Conservation (phyloP, 805 yeast species). For the Ogataea trehaloabstinens region DNA sequence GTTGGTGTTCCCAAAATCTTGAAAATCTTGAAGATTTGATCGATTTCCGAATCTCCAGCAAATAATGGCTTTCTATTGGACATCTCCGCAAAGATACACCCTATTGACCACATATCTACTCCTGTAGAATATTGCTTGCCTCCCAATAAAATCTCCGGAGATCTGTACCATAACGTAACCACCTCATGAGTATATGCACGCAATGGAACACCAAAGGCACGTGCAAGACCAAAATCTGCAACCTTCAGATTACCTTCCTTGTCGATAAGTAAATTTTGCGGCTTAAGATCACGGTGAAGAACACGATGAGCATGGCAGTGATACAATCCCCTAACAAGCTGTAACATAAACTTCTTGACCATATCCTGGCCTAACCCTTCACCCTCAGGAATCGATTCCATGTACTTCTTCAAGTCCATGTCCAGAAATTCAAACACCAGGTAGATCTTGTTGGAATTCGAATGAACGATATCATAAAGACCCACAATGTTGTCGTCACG, state of each 20-base stretch:
- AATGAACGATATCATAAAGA: slow-evolving; percentile 89
- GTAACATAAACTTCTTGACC: slow-evolving; percentile 92
- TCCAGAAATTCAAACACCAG: slow-evolving; percentile 92
- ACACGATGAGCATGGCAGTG: slow-evolving; percentile 95
- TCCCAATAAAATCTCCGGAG: slow-evolving; percentile 93
- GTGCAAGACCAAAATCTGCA: slow-evolving; percentile 92
- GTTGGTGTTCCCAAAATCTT: slow-evolving; percentile 91
- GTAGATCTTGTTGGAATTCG: slow-evolving; percentile 88
- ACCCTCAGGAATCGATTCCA: slow-evolving; percentile 92
- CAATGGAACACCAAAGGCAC: slow-evolving; percentile 97
- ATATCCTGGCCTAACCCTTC: slow-evolving; percentile 85
- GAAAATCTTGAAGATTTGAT: slow-evolving; percentile 92
- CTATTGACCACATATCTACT: slow-evolving; percentile 98
- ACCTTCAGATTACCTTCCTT: slow-evolving; percentile 91
- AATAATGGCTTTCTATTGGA: slow-evolving; percentile 91
- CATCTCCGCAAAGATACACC: slow-evolving; percentile 98
- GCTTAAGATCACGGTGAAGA: slow-evolving; percentile 92
- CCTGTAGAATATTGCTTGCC: slow-evolving; percentile 98
- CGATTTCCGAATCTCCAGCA: slow-evolving; percentile 98
- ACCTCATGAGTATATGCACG: slow-evolving; percentile 98
- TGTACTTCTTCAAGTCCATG: slow-evolving; percentile 90
- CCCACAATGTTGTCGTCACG: slow-evolving; percentile 91
- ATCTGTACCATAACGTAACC: slow-evolving; percentile 95
- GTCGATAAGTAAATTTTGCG: slow-evolving; percentile 91
- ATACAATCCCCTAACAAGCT: slow-evolving; percentile 83